A percentile compares a stretch with the other conserved stretches of the same genome.
These are phyloP conservation scores for Plasmodium knowlesi DNA, from an alignment of 169 alveolate genomes.

Conservation along the genomic window DNA sequence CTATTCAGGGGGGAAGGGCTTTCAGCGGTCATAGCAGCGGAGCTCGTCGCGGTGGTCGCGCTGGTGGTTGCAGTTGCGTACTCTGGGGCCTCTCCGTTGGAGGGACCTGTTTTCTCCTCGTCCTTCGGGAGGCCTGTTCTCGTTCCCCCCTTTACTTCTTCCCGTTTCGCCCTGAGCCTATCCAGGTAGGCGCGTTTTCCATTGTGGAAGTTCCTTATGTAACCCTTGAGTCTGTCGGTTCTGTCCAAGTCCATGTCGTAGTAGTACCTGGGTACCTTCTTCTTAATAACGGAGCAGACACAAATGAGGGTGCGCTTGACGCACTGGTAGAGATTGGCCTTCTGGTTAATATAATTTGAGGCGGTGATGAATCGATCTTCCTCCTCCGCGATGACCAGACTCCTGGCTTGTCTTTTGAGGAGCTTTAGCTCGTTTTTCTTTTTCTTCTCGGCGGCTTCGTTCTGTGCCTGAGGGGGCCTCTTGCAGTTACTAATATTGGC, in stretches of 20 bases:
- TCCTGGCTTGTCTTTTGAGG: constrained; percentile 54
- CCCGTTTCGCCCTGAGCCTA: not conserved
- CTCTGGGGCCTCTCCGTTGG: not conserved
- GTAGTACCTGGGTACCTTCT: constrained; percentile 43
- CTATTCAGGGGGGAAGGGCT: not conserved
- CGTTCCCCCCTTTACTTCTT: not conserved
- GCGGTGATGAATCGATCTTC: constrained; percentile 73
- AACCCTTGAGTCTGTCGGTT: not conserved
- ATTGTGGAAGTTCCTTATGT: constrained; percentile 23
- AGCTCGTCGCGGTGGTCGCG: not conserved
- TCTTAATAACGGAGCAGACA: constrained; percentile 7
- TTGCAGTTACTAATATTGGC: not conserved
- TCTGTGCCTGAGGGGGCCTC: not conserved
- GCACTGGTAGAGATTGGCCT: not conserved
- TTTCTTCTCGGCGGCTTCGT: constrained; percentile 34
- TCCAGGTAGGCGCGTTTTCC: constrained; percentile 15
- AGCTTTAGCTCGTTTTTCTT: constrained; percentile 33
- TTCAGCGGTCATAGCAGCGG: not conserved
- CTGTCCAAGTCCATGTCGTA: constrained; percentile 24
- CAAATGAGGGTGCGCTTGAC: constrained; percentile 29
- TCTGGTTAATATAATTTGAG: constrained; percentile 48
- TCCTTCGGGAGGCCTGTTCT: too few species aligned
- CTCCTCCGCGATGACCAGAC: constrained; percentile 69
- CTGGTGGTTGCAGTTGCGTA: not conserved
- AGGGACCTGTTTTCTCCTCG: not conserved